phyloP scores from a whole-genome alignment of 2,329 filamentous ascomycete species.

The Colletotrichum truncatum region DNA sequence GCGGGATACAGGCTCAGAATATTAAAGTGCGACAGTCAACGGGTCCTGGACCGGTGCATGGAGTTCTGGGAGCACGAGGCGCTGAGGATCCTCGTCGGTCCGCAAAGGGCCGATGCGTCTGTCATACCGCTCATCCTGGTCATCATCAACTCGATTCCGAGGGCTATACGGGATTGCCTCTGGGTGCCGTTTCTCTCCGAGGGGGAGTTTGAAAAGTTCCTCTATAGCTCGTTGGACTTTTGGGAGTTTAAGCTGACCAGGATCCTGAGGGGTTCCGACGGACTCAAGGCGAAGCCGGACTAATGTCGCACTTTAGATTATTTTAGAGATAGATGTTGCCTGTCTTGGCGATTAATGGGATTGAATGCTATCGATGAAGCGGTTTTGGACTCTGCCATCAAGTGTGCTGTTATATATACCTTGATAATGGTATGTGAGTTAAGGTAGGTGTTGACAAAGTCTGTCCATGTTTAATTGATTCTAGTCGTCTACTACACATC shows the following conservation, averaged over 20 bases:
- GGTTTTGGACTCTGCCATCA: no score
- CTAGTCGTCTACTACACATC: no score
- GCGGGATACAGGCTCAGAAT: neutral
- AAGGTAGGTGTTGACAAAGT: no score
- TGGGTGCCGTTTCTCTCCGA: neutral
- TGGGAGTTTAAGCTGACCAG: neutral
- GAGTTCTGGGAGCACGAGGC: neutral
- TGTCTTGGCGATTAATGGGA: no score
- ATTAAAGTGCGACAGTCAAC: neutral
- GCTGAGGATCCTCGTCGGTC: neutral
- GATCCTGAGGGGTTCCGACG: neutral
- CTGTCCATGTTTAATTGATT: no score
- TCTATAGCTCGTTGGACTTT: neutral
- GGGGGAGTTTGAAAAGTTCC: neutral
- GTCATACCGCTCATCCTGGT: neutral
- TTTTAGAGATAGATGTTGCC: no score
- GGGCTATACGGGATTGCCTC: no score
- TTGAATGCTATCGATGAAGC: no score
- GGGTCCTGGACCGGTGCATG: neutral
- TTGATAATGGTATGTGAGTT: no score
- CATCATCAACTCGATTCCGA: neutral
- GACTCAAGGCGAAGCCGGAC: neutral
- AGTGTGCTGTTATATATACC: no score
- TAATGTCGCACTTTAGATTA: no score
- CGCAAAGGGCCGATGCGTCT: neutral